Evolutionary conservation across 257 asterid genomes (phyloP), one percentile per base, ranked within the genome.

Genomic region (Fraxinus anomala): DNA sequence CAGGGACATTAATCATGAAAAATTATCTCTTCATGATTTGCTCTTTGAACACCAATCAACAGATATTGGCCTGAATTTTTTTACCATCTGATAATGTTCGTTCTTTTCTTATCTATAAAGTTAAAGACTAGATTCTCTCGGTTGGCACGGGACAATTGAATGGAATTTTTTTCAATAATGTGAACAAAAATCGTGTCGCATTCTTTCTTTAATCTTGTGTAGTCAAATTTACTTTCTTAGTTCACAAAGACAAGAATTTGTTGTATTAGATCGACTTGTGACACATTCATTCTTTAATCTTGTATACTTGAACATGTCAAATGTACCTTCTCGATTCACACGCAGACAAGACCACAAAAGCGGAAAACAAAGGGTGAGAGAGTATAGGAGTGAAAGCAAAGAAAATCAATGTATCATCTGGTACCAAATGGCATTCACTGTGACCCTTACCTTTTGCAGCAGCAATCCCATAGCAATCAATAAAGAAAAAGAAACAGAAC

Each of bases 401-500:
- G n/a, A 72, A 72, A 72, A 39, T 70, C 54, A 70, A 36, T 21
- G 33, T 12, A 1, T 11, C 34, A 36, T 6, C 51, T 17, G 1
- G 3, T 14, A 71, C 31, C 28, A 42, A 21, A 70, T 70, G 9
- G 28, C 54, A 36, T 33, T 7, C 51, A 70, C 10, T 36, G 74
- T 36, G 74, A 4, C 51, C 30, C 19, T 70, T 10, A 6, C 28
- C 54, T 70, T 70, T 70, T 37, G 30, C 63, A 72, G 75, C 75
- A 42, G 63, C 75, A 72, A 72, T 72, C 75, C 75, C 75, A 72
- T 3, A 72, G 75, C 75, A 72, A n/a, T 19, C 21, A 40, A 72
- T 13, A 28, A 72, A 24, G 16, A 63, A 4, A 23, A 11, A 26
- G 33, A 63, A 24, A 24, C 3, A 21, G 16, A 61, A 10, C 4